Evolutionary conservation across 257 asterid species (phyloP).

Genomic region (Lycium ferocissimum): DNA sequence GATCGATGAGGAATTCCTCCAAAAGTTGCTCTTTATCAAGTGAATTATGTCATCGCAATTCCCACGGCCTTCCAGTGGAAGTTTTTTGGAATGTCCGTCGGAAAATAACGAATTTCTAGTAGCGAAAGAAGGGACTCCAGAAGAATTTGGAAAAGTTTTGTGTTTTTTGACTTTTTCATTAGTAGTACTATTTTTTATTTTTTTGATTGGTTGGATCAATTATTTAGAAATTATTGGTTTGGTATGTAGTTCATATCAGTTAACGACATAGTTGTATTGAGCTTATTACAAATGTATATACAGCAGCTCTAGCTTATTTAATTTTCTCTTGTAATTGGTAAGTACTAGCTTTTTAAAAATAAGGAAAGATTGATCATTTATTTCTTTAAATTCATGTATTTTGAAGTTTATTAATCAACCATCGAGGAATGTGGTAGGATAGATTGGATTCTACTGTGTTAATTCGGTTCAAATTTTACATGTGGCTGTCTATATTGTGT

Average conservation of each 20-base stretch:
- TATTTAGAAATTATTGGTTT: slow-evolving; percentile 39
- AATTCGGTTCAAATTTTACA: no score
- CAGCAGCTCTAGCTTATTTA: neutral
- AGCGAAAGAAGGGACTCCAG: neutral
- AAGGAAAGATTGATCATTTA: neutral
- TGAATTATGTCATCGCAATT: neutral
- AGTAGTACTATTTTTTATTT: neutral
- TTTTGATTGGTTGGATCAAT: slow-evolving; percentile 32
- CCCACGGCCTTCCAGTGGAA: neutral
- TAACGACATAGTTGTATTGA: slow-evolving; percentile 32
- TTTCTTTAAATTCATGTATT: neutral
- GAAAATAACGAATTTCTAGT: no score
- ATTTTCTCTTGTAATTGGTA: neutral
- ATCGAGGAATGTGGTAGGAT: no score
- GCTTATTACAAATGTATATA: neutral
- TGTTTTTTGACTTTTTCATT: slow-evolving; percentile 46
- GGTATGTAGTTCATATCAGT: slow-evolving; percentile 36
- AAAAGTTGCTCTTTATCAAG: neutral
- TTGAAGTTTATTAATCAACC: neutral
- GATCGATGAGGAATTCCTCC: no score
- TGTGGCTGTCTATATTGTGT: no score
- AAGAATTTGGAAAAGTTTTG: neutral
- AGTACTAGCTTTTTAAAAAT: no score
- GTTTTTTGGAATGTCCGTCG: no score
- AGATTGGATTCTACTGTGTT: no score